Percentiles rank a stretch among this genome's conserved stretches.
Evolutionary conservation across 805 yeast genomes (phyloP).

Genomic region (Ogataea nonfermentans): DNA sequence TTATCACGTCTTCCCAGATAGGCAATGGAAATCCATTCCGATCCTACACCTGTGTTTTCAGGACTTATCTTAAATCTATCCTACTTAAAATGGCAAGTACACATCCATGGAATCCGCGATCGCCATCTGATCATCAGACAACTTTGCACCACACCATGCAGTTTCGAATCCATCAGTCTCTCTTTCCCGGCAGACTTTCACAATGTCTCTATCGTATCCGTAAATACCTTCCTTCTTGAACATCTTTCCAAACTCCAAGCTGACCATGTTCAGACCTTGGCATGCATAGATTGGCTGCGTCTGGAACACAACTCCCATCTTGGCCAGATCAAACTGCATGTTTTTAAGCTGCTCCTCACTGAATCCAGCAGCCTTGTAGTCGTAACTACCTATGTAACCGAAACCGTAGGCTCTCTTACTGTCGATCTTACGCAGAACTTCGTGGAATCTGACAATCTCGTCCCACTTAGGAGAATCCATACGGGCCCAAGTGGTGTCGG

Average conservation of each 20-base stretch:
- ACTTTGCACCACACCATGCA: constrained; percentile 24
- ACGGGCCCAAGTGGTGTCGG: constrained; percentile 63
- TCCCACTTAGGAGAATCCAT: constrained; percentile 58
- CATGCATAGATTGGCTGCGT: constrained; percentile 52
- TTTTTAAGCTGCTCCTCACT: constrained; percentile 42
- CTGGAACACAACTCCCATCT: constrained; percentile 51
- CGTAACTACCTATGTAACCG: constrained; percentile 59
- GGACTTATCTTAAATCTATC: constrained; percentile 1
- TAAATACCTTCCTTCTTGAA: constrained; percentile 57
- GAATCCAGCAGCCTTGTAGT: constrained; percentile 60
- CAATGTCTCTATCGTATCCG: constrained; percentile 30
- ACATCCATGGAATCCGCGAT: constrained; percentile 20
- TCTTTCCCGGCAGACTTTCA: constrained; percentile 12
- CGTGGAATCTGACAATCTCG: constrained; percentile 50
- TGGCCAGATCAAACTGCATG: constrained; percentile 55
- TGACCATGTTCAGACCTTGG: constrained; percentile 58
- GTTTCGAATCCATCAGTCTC: constrained; percentile 23
- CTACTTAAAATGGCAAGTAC: constrained; percentile 14
- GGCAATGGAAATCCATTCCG: constrained; percentile 4
- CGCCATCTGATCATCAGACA: constrained; percentile 22
- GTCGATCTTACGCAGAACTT: constrained; percentile 43
- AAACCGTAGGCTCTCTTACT: constrained; percentile 58
- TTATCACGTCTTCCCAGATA: constrained; percentile 4
- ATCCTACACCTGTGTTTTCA: constrained; percentile 1
- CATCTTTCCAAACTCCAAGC: constrained; percentile 45